phyloP scores from a whole-genome alignment of 179 eudicot species.

The Nepenthes alata region DNA sequence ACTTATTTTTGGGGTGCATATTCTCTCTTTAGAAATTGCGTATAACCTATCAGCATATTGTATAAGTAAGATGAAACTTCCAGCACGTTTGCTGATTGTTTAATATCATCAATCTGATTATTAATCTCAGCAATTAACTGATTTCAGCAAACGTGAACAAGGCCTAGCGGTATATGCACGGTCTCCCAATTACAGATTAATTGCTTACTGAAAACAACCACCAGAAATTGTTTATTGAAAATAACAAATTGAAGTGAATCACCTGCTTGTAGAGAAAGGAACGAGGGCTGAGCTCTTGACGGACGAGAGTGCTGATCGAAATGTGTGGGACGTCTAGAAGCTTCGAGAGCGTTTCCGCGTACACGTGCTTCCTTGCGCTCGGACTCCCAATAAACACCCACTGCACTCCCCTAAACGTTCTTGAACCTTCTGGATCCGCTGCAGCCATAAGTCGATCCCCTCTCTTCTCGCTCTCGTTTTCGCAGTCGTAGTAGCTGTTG shows the following conservation, averaged over 20 bases:
- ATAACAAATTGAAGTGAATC: not conserved
- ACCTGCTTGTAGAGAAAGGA: conserved; percentile 35
- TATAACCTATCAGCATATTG: no score
- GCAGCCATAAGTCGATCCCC: not conserved
- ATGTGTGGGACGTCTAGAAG: conserved; percentile 35
- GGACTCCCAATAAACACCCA: conserved; percentile 42
- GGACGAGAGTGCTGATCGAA: conserved; percentile 26
- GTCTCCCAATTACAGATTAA: no score
- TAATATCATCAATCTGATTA: no score
- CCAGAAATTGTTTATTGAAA: not conserved
- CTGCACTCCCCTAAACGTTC: conserved; percentile 23
- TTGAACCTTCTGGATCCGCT: conserved; percentile 9
- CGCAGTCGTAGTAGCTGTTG: conserved; percentile 2
- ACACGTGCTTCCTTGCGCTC: conserved; percentile 27
- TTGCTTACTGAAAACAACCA: not conserved
- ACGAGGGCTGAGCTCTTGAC: conserved; percentile 37
- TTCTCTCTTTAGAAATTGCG: no score
- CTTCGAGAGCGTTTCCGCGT: conserved; percentile 32
- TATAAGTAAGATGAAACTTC: no score
- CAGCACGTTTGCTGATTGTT: no score
- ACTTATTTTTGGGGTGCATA: no score
- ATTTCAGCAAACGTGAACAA: no score
- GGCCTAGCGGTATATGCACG: no score
- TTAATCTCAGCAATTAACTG: no score
- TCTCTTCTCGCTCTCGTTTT: not conserved